phyloP scores from a whole-genome alignment of 257 asterid species.

The Salvia hispanica region DNA sequence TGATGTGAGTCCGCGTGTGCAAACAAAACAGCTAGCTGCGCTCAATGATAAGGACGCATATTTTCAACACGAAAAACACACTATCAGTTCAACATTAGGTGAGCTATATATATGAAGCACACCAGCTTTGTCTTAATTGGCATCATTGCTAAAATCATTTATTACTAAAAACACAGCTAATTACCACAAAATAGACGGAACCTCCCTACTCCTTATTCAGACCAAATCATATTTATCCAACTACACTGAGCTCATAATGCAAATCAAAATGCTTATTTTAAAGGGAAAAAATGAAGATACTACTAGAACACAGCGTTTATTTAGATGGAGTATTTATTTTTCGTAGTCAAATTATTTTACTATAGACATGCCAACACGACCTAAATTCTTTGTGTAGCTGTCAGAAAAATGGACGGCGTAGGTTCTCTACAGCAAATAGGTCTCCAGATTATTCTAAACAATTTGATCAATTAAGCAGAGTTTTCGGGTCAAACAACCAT shows the following conservation, averaged over 20 bases:
- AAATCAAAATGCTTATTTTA: too few relatives aligned
- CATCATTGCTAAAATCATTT: too few relatives aligned
- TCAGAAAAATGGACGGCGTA: constrained; percentile 29
- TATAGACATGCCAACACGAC: constrained; percentile 2
- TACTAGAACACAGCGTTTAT: too few relatives aligned
- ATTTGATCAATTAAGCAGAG: not conserved
- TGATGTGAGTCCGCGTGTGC: constrained; percentile 12
- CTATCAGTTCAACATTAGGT: not conserved
- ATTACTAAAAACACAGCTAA: constrained; percentile 26
- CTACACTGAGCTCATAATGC: too few relatives aligned
- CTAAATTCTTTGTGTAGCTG: not conserved
- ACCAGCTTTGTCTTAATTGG: constrained; percentile 4
- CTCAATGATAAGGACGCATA: constrained; percentile 26
- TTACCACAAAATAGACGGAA: constrained; percentile 13
- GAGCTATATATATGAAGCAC: constrained; percentile 12
- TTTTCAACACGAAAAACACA: constrained; percentile 29
- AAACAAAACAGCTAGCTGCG: constrained; percentile 52
- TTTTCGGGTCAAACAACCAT: constrained; percentile 19
- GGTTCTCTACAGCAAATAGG: constrained; percentile 20
- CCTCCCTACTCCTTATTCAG: not conserved
- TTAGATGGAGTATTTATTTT: not conserved
- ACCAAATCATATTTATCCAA: not conserved
- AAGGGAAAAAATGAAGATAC: too few relatives aligned
- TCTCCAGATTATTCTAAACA: constrained; percentile 26
- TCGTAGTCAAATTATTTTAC: not conserved